Conservation (phyloP, 23 red algal species). For the Cyanidioschyzon merolae region DNA sequence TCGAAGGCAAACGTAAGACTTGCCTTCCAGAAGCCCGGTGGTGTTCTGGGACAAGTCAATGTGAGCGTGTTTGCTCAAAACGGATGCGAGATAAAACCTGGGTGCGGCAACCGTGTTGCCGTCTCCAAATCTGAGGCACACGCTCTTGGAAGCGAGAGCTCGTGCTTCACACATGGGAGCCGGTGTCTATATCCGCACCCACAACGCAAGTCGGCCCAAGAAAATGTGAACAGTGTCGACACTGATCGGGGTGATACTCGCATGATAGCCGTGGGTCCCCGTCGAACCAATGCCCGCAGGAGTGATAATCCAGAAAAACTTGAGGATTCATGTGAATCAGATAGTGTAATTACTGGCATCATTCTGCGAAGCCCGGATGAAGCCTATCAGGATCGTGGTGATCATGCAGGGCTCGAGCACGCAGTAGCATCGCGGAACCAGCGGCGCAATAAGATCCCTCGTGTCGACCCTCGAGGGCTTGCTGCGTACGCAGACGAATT, state of each 20-base stretch:
- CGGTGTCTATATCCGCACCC: neutral
- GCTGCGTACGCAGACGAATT: constrained; percentile 7
- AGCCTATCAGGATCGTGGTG: neutral
- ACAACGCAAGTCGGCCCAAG: neutral
- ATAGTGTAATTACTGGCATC: neutral
- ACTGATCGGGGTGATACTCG: neutral
- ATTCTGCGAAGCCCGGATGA: neutral
- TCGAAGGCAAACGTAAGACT: neutral
- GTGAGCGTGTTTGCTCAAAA: constrained; percentile 1
- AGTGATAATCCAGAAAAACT: neutral
- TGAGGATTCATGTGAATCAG: neutral
- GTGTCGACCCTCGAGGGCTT: neutral
- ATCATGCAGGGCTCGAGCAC: neutral
- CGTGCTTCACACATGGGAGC: neutral
- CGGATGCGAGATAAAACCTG: constrained; percentile 5
- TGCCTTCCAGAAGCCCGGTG: neutral
- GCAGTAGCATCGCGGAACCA: neutral
- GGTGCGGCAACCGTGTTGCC: constrained; percentile 14
- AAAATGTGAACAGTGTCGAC: neutral
- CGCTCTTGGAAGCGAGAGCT: neutral
- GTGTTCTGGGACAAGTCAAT: neutral
- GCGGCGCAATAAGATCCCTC: neutral
- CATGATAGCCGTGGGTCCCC: constrained; percentile 1
- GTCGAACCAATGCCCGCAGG: neutral
- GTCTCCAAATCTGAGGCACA: neutral